These are phyloP conservation scores for Jatropha curcas DNA, from an alignment of 345 rosid genomes.

Conservation along the genomic window DNA sequence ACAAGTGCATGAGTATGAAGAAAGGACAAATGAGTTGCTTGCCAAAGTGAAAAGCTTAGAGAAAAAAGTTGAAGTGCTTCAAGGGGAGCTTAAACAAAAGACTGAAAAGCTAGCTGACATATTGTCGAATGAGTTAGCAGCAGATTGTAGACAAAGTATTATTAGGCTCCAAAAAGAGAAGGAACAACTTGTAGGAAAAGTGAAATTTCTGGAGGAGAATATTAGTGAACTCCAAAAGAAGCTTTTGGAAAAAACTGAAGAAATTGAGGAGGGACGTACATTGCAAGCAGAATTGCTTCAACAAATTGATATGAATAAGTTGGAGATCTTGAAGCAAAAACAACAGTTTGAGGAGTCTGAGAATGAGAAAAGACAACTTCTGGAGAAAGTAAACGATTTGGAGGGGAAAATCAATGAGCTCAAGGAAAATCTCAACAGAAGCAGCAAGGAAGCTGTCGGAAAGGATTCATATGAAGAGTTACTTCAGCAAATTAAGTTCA, in stretches of 20 bases:
- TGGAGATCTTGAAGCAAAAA: conserved; percentile 37
- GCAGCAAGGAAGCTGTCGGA: conserved; percentile 27
- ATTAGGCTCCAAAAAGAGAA: conserved; percentile 44
- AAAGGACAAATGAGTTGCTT: conserved; percentile 36
- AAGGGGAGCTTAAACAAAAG: conserved; percentile 42
- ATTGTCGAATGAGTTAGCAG: too few species aligned
- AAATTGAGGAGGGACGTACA: conserved; percentile 41
- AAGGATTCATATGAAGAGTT: conserved; percentile 39
- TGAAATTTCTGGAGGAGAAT: conserved; percentile 45
- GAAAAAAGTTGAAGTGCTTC: conserved; percentile 39
- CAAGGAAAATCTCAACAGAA: conserved; percentile 30
- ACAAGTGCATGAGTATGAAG: conserved; percentile 41
- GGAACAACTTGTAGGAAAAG: conserved; percentile 30
- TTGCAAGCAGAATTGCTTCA: conserved; percentile 38
- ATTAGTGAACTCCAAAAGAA: conserved; percentile 42
- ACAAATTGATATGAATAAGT: conserved; percentile 36
- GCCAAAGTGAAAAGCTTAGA: conserved; percentile 43
- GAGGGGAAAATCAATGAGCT: conserved; percentile 45
- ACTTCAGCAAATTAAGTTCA: conserved; percentile 43
- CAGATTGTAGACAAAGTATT: too few species aligned
- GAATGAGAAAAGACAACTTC: conserved; percentile 35
- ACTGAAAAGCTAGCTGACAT: conserved; percentile 29
- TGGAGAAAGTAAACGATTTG: conserved; percentile 37
- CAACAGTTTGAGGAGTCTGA: conserved; percentile 39
- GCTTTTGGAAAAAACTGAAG: conserved; percentile 36